phyloP scores from a whole-genome alignment of 2,329 filamentous ascomycete genomes.

The Cytospora piceae region DNA sequence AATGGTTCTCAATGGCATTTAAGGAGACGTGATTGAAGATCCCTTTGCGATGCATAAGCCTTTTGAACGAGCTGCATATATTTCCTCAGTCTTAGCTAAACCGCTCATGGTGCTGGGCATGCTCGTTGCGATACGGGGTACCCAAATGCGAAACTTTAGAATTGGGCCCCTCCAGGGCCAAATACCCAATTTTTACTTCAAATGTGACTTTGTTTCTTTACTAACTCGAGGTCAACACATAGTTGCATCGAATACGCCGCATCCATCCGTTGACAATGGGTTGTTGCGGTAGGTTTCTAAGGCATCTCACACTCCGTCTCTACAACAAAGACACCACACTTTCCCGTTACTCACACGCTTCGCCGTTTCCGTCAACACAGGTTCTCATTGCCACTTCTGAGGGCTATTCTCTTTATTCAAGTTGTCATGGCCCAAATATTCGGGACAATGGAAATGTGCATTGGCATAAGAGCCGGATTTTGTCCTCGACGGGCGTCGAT shows the following conservation, averaged over 20 bases:
- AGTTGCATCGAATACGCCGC: not conserved
- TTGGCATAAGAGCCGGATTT: constrained; percentile 17
- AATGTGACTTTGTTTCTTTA: not conserved
- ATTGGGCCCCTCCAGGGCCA: not conserved
- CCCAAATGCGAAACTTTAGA: not conserved
- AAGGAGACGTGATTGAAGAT: not conserved
- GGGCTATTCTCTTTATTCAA: constrained; percentile 15
- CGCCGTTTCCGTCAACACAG: constrained; percentile 22
- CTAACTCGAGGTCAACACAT: not conserved
- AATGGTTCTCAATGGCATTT: not conserved
- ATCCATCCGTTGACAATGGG: constrained; percentile 19
- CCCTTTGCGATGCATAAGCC: not conserved
- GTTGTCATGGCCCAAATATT: not conserved
- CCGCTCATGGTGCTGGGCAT: not conserved
- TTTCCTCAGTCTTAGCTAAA: not conserved
- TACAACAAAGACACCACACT: constrained; percentile 22
- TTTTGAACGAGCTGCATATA: not conserved
- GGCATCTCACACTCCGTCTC: not conserved
- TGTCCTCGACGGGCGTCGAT: not conserved
- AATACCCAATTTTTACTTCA: not conserved
- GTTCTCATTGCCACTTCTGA: not conserved
- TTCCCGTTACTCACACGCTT: constrained; percentile 4
- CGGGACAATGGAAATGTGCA: constrained; percentile 22
- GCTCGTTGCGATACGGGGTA: not conserved
- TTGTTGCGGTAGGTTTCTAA: constrained; percentile 1